Conservation (phyloP, 2,329 filamentous ascomycete species). For the Coniochaeta sp. region DNA sequence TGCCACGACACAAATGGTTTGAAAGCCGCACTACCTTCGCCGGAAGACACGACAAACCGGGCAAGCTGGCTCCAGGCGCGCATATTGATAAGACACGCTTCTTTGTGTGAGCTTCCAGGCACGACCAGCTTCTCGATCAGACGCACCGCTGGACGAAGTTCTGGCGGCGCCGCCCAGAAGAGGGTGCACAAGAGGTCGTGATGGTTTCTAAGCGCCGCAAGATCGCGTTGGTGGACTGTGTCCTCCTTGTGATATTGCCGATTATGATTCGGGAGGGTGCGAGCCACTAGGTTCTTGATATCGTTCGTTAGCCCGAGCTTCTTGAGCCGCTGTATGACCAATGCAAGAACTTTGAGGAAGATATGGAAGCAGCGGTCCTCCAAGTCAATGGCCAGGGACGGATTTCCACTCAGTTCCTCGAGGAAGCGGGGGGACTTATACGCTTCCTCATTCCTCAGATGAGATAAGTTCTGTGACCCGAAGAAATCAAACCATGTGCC, state of each 20-base stretch:
- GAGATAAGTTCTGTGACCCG: conserved; percentile 50
- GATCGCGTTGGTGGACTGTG: conserved; percentile 48
- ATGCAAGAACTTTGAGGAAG: conserved; percentile 55
- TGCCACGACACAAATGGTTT: conserved; percentile 49
- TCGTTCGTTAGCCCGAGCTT: conserved; percentile 43
- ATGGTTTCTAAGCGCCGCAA: conserved; percentile 59
- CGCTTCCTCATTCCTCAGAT: conserved; percentile 58
- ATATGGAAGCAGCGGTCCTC: conserved; percentile 60
- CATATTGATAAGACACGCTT: conserved; percentile 57
- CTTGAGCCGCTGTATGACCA: conserved; percentile 45
- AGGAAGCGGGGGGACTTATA: conserved; percentile 54
- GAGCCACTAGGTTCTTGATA: conserved; percentile 51
- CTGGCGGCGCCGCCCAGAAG: conserved; percentile 54
- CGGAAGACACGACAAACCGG: conserved; percentile 45
- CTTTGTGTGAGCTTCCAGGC: conserved; percentile 55
- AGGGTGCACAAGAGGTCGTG: conserved; percentile 61
- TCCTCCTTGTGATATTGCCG: conserved; percentile 58
- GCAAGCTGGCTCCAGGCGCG: conserved; percentile 56
- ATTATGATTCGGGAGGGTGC: conserved; percentile 58
- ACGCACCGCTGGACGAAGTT: conserved; percentile 43
- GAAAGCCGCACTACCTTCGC: conserved; percentile 31
- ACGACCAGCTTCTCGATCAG: conserved; percentile 52
- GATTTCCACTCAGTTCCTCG: conserved; percentile 39
- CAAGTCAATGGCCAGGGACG: conserved; percentile 40
- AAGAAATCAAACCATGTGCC: conserved; percentile 63